Evolutionary conservation across 495 filamentous ascomycete species (phyloP).

Genomic region (Penicillium crystallinum): DNA sequence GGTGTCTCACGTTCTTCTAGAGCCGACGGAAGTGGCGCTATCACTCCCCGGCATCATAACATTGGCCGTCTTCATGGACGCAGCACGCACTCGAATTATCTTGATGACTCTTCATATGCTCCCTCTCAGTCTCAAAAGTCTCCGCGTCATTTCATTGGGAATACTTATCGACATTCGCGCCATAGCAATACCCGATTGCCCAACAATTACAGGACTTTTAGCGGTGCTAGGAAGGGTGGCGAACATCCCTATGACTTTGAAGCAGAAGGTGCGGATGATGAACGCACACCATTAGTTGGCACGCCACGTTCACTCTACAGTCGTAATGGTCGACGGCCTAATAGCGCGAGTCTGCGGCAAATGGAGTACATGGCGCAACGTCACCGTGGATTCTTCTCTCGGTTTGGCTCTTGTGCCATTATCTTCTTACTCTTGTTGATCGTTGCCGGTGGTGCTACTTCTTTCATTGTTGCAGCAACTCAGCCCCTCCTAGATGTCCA

Average conservation of each 20-base stretch:
- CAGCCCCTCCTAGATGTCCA: slow-evolving; percentile 75
- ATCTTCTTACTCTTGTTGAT: slow-evolving; percentile 68
- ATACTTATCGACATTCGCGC: slow-evolving; percentile 31
- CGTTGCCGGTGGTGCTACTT: slow-evolving; percentile 72
- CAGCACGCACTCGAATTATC: slow-evolving; percentile 62
- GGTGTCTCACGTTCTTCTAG: slow-evolving; percentile 53
- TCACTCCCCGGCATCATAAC: slow-evolving; percentile 68
- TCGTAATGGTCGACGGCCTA: slow-evolving; percentile 54
- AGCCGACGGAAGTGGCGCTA: slow-evolving; percentile 55
- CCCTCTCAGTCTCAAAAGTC: slow-evolving; percentile 49
- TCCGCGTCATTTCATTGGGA: slow-evolving; percentile 52
- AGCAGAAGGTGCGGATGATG: slow-evolving; percentile 80
- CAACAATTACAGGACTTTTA: slow-evolving; percentile 38
- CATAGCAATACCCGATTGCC: slow-evolving; percentile 29
- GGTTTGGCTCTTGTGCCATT: slow-evolving; percentile 75
- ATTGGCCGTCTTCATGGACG: slow-evolving; percentile 64
- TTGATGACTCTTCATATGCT: slow-evolving; percentile 63
- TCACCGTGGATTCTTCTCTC: slow-evolving; percentile 58
- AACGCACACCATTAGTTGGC: slow-evolving; percentile 78
- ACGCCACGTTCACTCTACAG: slow-evolving; percentile 56
- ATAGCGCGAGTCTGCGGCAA: slow-evolving; percentile 59
- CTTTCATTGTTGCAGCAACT: slow-evolving; percentile 86
- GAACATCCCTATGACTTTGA: slow-evolving; percentile 65
- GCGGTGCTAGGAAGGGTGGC: slow-evolving; percentile 46
- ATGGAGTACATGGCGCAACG: slow-evolving; percentile 69